phyloP scores from a whole-genome alignment of 371 early-diverging fungal genomes.

The Dinochytrium kinnereticum region DNA sequence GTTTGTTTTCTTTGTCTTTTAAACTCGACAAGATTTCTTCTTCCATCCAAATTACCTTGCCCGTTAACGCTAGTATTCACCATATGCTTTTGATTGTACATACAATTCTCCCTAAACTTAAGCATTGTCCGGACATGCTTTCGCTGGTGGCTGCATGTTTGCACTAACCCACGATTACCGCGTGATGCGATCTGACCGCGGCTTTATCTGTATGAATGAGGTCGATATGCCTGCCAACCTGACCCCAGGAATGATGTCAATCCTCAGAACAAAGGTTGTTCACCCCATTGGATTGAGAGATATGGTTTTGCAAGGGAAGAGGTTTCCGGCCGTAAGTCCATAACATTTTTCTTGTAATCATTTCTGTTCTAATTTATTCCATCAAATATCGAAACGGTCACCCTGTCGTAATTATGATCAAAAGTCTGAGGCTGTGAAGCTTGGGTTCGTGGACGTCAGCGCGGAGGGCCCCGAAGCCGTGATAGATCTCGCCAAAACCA shows the following conservation, averaged over 20 bases:
- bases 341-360: no score
- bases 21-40: neutral
- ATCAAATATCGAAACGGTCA: no score
- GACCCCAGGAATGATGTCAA: conserved; percentile 74
- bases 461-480: neutral
- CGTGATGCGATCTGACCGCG: conserved; percentile 81
- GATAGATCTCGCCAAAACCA: neutral
- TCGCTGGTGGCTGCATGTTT: conserved; percentile 84
- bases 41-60: no score
- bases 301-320: conserved; percentile 69
- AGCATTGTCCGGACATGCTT: conserved; percentile 67
- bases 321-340: conserved; percentile 55
- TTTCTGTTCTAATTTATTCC: no score
- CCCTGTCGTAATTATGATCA: neutral
- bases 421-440: neutral
- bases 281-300: conserved; percentile 60
- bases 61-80: no score
- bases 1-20: conserved; percentile 28
- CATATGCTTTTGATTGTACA: no score
- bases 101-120: neutral
- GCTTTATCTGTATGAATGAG: conserved; percentile 82
- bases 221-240: conserved; percentile 75
- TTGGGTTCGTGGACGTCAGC: neutral
- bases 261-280: conserved; percentile 66
- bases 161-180: conserved; percentile 83